These are phyloP conservation scores for Coleophoma cylindrospora DNA, from an alignment of 2,329 filamentous ascomycete genomes.

Conservation along the genomic window DNA sequence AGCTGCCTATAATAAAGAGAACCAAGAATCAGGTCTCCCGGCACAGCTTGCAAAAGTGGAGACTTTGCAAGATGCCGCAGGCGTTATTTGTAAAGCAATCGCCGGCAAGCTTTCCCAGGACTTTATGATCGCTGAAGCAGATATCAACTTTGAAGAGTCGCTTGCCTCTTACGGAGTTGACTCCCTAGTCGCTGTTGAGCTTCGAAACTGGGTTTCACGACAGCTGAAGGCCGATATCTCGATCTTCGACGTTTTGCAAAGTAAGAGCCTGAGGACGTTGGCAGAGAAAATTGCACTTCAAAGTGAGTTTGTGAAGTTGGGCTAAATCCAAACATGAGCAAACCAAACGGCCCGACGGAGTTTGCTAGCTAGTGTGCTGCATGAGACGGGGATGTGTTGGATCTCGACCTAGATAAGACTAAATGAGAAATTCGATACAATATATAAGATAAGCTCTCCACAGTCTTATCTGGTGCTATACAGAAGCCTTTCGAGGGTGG, in stretches of 20 bases:
- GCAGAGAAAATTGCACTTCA: neutral
- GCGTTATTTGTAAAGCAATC: slow-evolving; percentile 7
- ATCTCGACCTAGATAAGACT: too few relatives aligned
- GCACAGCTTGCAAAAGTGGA: slow-evolving; percentile 1
- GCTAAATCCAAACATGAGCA: too few relatives aligned
- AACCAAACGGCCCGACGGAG: too few relatives aligned
- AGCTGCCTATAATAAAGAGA: neutral
- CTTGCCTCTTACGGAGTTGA: slow-evolving; percentile 42
- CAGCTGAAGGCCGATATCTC: slow-evolving; percentile 35
- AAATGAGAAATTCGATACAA: too few relatives aligned
- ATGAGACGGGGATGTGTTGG: too few relatives aligned
- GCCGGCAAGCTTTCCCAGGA: slow-evolving; percentile 19
- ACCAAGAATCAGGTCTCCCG: neutral
- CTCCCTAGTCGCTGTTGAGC: slow-evolving; percentile 45
- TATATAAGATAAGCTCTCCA: too few relatives aligned
- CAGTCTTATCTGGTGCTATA: too few relatives aligned
- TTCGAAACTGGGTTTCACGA: slow-evolving; percentile 43
- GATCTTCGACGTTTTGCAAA: neutral
- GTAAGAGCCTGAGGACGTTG: neutral
- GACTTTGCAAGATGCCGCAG: slow-evolving; percentile 3
- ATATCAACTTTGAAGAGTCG: slow-evolving; percentile 21
- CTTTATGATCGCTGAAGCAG: slow-evolving; percentile 18
- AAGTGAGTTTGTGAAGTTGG: neutral
- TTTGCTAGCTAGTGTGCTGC: too few relatives aligned
- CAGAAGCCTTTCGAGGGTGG: too few relatives aligned